Evolutionary conservation across 2,329 filamentous ascomycete species (phyloP), one percentile per base, ranked within the genome.

Genomic region (Penicillium sp.): DNA sequence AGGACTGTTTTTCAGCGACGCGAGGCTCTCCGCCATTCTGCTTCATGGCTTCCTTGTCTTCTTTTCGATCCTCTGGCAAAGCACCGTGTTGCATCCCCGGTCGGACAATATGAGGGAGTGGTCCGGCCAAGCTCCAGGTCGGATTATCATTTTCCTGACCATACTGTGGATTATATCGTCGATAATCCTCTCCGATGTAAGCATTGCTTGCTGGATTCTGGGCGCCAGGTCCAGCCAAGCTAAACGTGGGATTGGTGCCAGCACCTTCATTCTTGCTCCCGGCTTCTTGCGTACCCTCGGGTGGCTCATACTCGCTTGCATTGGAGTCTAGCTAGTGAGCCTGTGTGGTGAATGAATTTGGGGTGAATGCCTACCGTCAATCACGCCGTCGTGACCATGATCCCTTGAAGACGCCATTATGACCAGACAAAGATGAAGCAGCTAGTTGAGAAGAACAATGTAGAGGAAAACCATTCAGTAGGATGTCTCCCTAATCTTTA

Each of bases 71-170:
- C 32, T 44, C 47, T 40, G 37, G 45, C 7, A 42, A 31, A 11
- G 44, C 28, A 13, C 42, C 41, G 11, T 42, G 46, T 10, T 41
- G 47, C 72, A 74, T 75, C 1, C 72, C 72, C 4, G 65, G 63
- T 15, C 72, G 62, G 12, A 75, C 60, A 0, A 74, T 71, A 37
- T 69, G 69, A 9, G 72, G 72, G 4, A 75, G 55, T 1, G 73
- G 71, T 43, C 72, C 67, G 1, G 70, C 71, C 23, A 75, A 50
- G 43, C 71, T 67, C 66, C 72, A 76, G 27, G 75, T 61, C 2
- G 72, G 72, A 4, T 48, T 45, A 4, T 70, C 65, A 1, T 63
- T 56, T n/a, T 68, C 60, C 37, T 71, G 64, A 15, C 70, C 71
- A 38, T 75, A 75, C 27, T 67, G 66, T 2, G 73, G 72, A 37